A percentile compares a stretch with the other conserved stretches of the same genome.
Evolutionary conservation across 176 grass and related monocot species (phyloP).

Genomic region (Poa annua): DNA sequence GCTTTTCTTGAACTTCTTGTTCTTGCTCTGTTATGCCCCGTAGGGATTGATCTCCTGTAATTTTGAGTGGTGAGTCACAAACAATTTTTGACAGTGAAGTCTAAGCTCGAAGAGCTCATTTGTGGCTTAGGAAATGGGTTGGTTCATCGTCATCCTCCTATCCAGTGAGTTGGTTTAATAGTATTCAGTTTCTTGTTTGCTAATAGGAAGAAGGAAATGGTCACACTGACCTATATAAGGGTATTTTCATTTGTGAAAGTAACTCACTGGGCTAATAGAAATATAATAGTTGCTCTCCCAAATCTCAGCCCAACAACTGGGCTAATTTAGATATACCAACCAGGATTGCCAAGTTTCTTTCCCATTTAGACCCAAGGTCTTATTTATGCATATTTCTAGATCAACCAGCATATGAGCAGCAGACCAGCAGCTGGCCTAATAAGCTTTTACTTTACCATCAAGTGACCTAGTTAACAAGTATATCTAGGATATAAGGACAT

Average conservation of each 20-base stretch:
- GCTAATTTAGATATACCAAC: conserved; percentile 11
- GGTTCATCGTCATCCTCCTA: not conserved
- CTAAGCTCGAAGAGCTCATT: not conserved
- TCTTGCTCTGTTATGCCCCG: conserved; percentile 45
- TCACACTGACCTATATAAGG: not conserved
- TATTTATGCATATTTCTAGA: not conserved
- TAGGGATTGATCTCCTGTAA: conserved; percentile 65
- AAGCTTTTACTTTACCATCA: not conserved
- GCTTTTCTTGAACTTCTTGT: conserved; percentile 61
- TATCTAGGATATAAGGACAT: conserved; percentile 15
- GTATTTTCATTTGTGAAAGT: not conserved
- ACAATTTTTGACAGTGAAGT: not conserved
- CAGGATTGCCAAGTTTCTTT: not conserved
- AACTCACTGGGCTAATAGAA: not conserved
- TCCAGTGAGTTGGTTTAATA: not conserved
- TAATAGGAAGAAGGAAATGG: not conserved
- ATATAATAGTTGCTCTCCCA: not conserved
- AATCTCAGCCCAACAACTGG: not conserved
- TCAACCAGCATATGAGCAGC: not conserved
- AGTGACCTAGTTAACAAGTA: conserved; percentile 9
- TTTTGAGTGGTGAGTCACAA: conserved; percentile 10
- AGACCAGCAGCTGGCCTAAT: conserved; percentile 11
- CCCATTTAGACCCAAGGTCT: not conserved
- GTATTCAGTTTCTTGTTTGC: not conserved
- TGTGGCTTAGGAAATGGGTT: not conserved